Evolutionary conservation across 805 yeast genomes (phyloP).

Genomic region (Zygotorulaspora sp.): DNA sequence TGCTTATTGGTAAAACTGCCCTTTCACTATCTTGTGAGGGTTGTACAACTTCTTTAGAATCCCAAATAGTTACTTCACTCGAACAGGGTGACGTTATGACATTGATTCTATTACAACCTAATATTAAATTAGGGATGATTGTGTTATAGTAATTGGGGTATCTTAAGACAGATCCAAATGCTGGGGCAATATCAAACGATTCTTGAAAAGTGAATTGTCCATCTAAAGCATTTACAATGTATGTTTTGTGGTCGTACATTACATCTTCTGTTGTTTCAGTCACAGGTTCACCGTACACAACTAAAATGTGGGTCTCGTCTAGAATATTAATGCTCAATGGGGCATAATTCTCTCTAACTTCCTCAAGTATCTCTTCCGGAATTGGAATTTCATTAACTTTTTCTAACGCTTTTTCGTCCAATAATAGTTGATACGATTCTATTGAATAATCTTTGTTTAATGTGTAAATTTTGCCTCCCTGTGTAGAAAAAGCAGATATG

Average conservation of each 20-base stretch:
- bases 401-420: slow-evolving; percentile 1
- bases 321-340: slow-evolving; percentile 25
- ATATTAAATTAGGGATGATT: slow-evolving; percentile 41
- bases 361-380: slow-evolving; percentile 28
- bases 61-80: slow-evolving; percentile 52
- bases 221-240: slow-evolving; percentile 14
- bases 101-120: slow-evolving; percentile 32
- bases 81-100: slow-evolving; percentile 60
- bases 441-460: slow-evolving; percentile 7
- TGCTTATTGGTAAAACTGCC: slow-evolving; percentile 70
- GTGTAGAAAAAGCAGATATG: slow-evolving; percentile 19
- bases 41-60: slow-evolving; percentile 37
- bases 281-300: slow-evolving; percentile 32
- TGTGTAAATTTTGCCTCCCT: slow-evolving; percentile 6
- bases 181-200: slow-evolving; percentile 45
- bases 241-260: slow-evolving; percentile 29
- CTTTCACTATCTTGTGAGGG: slow-evolving; percentile 65
- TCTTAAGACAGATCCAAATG: slow-evolving; percentile 50
- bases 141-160: slow-evolving; percentile 43
- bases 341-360: slow-evolving; percentile 31
- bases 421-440: slow-evolving; percentile 2
- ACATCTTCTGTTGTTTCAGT: slow-evolving; percentile 21
- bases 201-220: slow-evolving; percentile 26
- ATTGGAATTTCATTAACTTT: slow-evolving; percentile 1
- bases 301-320: slow-evolving; percentile 21